Conservation (phyloP, 2,329 filamentous ascomycete species). For the Aspergillus unguis region DNA sequence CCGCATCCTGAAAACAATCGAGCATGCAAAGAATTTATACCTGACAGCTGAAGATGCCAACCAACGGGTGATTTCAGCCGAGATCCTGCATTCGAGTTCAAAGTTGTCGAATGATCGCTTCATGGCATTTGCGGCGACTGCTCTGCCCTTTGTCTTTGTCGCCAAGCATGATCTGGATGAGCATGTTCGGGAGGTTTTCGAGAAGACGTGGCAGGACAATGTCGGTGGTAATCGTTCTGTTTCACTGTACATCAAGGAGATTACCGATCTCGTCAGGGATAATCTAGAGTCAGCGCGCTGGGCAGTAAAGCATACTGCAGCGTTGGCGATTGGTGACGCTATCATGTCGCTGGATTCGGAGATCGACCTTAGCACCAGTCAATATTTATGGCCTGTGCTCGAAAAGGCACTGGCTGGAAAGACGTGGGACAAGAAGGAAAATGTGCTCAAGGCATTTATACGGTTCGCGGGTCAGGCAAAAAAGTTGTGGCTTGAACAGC, state of each 20-base stretch:
- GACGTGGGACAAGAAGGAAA: constrained; percentile 90
- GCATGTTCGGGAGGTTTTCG: constrained; percentile 74
- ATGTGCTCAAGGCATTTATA: constrained; percentile 74
- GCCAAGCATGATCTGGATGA: constrained; percentile 81
- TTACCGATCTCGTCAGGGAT: constrained; percentile 63
- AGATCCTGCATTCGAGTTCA: constrained; percentile 77
- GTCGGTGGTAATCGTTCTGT: constrained; percentile 81
- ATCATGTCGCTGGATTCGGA: constrained; percentile 61
- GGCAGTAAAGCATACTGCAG: constrained; percentile 85
- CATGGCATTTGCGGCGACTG: constrained; percentile 66
- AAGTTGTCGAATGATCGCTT: constrained; percentile 90
- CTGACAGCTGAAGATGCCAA: constrained; percentile 75
- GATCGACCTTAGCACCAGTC: constrained; percentile 57
- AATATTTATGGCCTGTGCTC: constrained; percentile 73
- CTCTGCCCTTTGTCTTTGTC: constrained; percentile 85
- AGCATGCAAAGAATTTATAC: constrained; percentile 66
- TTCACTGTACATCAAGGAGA: constrained; percentile 79
- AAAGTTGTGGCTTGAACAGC: constrained; percentile 55
- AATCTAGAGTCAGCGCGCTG: constrained; percentile 79
- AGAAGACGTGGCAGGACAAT: constrained; percentile 84
- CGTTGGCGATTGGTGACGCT: constrained; percentile 73
- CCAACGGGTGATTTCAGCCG: constrained; percentile 71
- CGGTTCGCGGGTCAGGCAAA: constrained; percentile 68
- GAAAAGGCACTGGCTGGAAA: constrained; percentile 81
- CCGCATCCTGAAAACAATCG: constrained; percentile 53